Evolutionary conservation across 495 filamentous ascomycete species (phyloP).

Genomic region (Parathielavia hyrcaniae): DNA sequence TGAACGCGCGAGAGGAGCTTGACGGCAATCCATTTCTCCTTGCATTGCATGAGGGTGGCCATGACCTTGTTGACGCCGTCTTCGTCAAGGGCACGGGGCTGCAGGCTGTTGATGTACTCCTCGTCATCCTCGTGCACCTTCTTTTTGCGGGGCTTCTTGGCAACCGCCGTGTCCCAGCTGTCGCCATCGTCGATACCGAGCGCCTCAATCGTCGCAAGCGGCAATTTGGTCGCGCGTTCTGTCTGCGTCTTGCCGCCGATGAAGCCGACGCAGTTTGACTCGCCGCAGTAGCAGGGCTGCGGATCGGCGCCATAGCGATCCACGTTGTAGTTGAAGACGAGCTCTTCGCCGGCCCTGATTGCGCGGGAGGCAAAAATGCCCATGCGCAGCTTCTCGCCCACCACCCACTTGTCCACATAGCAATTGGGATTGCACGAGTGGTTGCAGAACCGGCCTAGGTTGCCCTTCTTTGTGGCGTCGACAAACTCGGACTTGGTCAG

Average conservation of each 20-base stretch:
- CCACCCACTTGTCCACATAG: constrained; percentile 99
- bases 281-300: constrained; percentile 93
- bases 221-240: constrained; percentile 85
- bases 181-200: constrained; percentile 92
- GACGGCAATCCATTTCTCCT: constrained; percentile 98
- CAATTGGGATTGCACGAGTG: constrained; percentile 99
- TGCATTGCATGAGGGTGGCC: constrained; percentile 96
- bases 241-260: constrained; percentile 98
- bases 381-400: constrained; percentile 97
- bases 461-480: constrained; percentile 94
- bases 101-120: constrained; percentile 87
- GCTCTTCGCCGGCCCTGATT: constrained; percentile 84
- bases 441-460: constrained; percentile 95
- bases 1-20: constrained; percentile 89
- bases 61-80: constrained; percentile 94
- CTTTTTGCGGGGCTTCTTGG: constrained; percentile 87
- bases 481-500: constrained; percentile 94
- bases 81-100: constrained; percentile 78
- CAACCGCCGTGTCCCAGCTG: constrained; percentile 81
- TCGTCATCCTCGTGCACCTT: constrained; percentile 92
- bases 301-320: constrained; percentile 96
- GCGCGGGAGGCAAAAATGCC: constrained; percentile 91
- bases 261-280: constrained; percentile 90
- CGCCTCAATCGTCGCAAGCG: constrained; percentile 85
- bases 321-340: constrained; percentile 99